Conservation (phyloP, 23 red algal species). For the Porphyridium purpureum region DNA sequence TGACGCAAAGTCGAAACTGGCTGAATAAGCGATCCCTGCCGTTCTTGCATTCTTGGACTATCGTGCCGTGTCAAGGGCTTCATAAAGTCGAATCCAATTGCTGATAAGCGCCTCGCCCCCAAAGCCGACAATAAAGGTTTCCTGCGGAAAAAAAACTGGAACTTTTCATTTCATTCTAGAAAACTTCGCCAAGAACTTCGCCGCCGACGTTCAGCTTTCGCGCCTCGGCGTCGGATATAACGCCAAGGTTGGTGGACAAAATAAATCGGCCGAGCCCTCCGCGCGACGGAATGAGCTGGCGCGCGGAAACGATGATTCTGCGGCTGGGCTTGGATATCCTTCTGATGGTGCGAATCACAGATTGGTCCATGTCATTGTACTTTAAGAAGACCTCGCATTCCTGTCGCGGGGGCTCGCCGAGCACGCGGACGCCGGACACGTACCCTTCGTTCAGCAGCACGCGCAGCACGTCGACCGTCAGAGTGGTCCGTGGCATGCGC, state of each 20-base stretch:
- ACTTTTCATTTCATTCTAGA: no score
- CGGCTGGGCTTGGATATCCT: constrained; percentile 35
- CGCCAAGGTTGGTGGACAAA: constrained; percentile 31
- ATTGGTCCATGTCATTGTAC: constrained; percentile 18
- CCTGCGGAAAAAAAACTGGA: no score
- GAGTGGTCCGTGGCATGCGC: no score
- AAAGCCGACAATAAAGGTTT: no score
- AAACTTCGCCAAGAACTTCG: constrained; percentile 37
- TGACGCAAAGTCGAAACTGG: no score
- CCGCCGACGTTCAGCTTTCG: constrained; percentile 22
- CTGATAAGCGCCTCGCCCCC: no score
- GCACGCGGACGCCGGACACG: constrained; percentile 9
- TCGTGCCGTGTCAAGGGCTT: no score
- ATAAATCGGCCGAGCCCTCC: constrained; percentile 32
- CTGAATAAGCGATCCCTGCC: no score
- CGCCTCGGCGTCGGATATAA: constrained; percentile 32
- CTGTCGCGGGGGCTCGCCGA: constrained; percentile 24
- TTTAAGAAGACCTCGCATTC: constrained; percentile 19
- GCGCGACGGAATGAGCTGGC: constrained; percentile 13
- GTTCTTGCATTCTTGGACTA: no score
- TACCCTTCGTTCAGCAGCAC: constrained; percentile 27
- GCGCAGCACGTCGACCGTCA: constrained; percentile 21
- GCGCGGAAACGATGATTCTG: constrained; percentile 11
- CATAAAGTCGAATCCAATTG: no score
- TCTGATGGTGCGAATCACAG: constrained; percentile 19